phyloP scores from a whole-genome alignment of 1,284 basidiomycete genomes.

The Acaromyces ingoldii region DNA sequence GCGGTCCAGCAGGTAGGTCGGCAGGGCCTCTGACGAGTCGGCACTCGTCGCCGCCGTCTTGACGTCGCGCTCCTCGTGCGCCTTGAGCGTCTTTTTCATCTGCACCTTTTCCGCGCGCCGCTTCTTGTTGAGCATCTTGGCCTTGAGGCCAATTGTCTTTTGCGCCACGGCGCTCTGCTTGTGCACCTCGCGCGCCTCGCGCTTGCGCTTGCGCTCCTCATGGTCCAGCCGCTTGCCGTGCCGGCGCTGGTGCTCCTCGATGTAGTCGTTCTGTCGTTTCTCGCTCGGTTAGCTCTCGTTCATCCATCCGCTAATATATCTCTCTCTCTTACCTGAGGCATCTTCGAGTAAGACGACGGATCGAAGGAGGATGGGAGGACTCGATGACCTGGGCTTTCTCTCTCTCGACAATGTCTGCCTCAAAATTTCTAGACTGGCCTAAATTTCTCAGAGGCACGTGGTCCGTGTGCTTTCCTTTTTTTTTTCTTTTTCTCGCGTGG shows the following conservation, averaged over 20 bases:
- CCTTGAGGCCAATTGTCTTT: conserved; percentile 93
- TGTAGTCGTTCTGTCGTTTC: conserved; percentile 55
- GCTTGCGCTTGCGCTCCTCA: conserved; percentile 64
- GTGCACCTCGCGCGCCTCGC: conserved; percentile 85
- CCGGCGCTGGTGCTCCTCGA: conserved; percentile 53
- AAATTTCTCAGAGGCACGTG: no score
- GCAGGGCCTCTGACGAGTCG: conserved; percentile 44
- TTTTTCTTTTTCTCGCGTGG: no score
- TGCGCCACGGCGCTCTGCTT: conserved; percentile 80
- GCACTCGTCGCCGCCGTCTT: conserved; percentile 54
- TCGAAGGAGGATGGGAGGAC: background rate
- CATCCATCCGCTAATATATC: no score
- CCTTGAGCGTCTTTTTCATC: conserved; percentile 98
- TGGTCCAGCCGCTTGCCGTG: conserved; percentile 50
- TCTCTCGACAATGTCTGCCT: no score
- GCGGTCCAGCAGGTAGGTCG: conserved; percentile 87
- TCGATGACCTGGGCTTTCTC: no score
- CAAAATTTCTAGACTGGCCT: no score
- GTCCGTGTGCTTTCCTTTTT: no score
- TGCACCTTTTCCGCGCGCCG: conserved; percentile 96
- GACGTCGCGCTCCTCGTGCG: conserved; percentile 96
- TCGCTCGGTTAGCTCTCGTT: no score
- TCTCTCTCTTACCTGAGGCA: no score
- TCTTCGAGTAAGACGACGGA: background rate
- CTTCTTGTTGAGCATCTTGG: conserved; percentile 92